Base-by-base conservation (phyloP, 1,139 yeast species). In the Lizanozyma gosingica region DNA sequence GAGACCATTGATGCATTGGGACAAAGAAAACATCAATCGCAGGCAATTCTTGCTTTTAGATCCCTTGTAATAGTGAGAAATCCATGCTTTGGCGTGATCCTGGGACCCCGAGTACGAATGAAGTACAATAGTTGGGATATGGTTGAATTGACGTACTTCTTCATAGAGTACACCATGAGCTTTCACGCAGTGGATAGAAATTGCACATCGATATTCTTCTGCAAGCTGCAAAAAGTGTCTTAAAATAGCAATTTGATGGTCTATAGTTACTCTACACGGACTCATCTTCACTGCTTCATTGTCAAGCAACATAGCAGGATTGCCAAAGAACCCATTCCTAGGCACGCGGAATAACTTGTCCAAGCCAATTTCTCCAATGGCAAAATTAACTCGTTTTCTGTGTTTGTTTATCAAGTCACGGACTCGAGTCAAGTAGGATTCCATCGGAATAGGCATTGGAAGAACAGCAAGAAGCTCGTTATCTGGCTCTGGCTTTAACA, bases 101-200 rank as follows among this genome's bases (percentile, higher is more conserved):
- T 68, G 52, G 2, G 94, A 80, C 1, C 97, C 97, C n/a, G 87
- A 77, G 56, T 78, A 90, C 0, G 96, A 86, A 55, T 90, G 97
- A 27, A 90, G 65, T 33, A 87, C 76, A 1, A 87, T 62, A 1
- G 65, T 53, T 1, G 65, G 52, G 4, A 63, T 51, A 16, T 46
- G 40, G 17, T 37, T 32, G 39, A 49, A 62, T 22, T 54, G 37
- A 36, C 38, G 49, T 17, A 77, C 63, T 1, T 60, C 51, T 9
- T 81, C 82, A 42, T 63, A 76, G 17, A 84, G 53, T 8, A 63
- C 54, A 1, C 85, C 85, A 50, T 82, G 90, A 6, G 83, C 78
- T 49, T 81, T 83, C 2, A 92, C 98, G 48, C 90, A 84, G 54
- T 92, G 98, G 0, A 92, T 48, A 1, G 96, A 86, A 0, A 84